phyloP scores from a whole-genome alignment of 306 rosid species.

The Cucumis melo region DNA sequence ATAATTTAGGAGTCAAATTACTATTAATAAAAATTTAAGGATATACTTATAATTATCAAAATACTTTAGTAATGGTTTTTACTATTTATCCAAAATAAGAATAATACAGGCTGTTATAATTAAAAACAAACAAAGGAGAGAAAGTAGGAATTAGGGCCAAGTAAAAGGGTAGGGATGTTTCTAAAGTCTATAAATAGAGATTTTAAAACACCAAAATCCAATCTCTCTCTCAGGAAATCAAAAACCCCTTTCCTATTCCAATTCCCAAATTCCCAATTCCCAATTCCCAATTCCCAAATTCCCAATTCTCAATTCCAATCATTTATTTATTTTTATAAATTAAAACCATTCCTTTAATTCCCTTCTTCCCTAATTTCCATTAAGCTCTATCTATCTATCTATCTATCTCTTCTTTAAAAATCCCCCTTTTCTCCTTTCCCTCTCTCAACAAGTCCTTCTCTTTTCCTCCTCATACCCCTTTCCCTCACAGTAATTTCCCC shows the following conservation, averaged over 20 bases:
- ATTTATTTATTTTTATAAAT: not conserved
- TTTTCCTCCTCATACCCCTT: not conserved
- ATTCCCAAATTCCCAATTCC: not conserved
- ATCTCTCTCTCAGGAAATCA: not conserved
- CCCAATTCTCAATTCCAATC: not conserved
- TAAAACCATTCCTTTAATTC: too few species aligned
- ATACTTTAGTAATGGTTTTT: too few species aligned
- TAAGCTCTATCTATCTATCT: too few species aligned
- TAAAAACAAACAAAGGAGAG: not conserved
- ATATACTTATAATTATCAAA: too few species aligned
- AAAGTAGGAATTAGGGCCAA: not conserved
- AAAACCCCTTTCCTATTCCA: not conserved
- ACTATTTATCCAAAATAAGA: too few species aligned
- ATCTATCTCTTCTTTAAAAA: not conserved
- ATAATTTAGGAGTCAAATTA: too few species aligned
- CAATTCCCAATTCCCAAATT: not conserved
- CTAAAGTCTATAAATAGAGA: not conserved
- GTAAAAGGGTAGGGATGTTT: not conserved
- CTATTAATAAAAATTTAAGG: too few species aligned
- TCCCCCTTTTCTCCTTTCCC: not conserved
- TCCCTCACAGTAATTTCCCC: conserved; percentile 14
- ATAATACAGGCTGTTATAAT: too few species aligned
- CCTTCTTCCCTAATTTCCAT: too few species aligned
- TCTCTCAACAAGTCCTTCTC: not conserved
- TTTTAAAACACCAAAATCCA: not conserved